Base-by-base conservation (phyloP, 768 basidiomycete species). In the Pulveroboletus sp. region DNA sequence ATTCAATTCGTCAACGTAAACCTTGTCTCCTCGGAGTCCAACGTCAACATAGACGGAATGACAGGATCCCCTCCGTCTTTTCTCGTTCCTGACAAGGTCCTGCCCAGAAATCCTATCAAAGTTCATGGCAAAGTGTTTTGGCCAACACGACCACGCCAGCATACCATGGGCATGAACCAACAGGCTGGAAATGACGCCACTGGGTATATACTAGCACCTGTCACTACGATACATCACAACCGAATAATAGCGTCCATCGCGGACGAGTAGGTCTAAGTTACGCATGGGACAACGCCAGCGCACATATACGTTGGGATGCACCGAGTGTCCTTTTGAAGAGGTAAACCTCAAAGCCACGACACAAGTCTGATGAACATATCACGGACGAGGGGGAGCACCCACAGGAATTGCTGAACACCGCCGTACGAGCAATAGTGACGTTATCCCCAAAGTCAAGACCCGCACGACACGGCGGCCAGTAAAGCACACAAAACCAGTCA, bases 221-320 rank as follows among this genome's bases (percentile, higher is more conserved):
- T 21, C 8, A n/a, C 13, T 50, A 41, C 17, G 35, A 27, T 39
- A 30, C 17, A 18, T 30, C 36, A 49, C 21, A 13, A 35, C 31
- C 54, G 17, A n/a, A 28, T 37, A 56, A 24, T 50, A 56, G 18
- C 43, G 43, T 45, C 52, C 53, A 40, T 32, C 14, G 21, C 8
- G 36, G 44, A 54, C 53, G 40, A 36, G 38, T n/a, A n/a, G n/a
- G n/a, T 46, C 33, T 45, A 57, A 40, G 31, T n/a, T 57, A 53
- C 13, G 37, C 42, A 39, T 45, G 15, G 24, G 28, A 46, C 40
- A 37, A 15, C 36, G 24, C 45, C 32, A 43, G 37, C 40, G 36
- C 55, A 37, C 13, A 44, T n/a, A n/a, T n/a, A n/a, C n/a, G n/a
- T n/a, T n/a, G n/a, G n/a, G n/a, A n/a, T n/a, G n/a, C n/a, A n/a